Conservation (phyloP, 352 stramenopile species). For the Thalassiosira hispida region DNA sequence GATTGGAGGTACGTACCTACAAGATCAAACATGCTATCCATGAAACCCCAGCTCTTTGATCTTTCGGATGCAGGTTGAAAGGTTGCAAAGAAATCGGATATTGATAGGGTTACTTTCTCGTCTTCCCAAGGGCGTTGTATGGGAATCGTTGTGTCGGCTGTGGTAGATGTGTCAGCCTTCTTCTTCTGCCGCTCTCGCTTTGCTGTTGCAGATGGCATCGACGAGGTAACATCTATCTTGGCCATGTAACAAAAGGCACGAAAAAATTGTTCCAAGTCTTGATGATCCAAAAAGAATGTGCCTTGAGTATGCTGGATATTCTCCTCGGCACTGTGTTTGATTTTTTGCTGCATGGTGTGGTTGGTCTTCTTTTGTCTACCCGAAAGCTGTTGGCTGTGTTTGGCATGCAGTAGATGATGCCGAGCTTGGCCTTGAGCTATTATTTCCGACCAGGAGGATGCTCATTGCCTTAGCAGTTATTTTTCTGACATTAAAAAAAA, state of each 20-base stretch:
- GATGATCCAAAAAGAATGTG: slow-evolving; percentile 35
- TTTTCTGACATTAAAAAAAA: too few relatives aligned
- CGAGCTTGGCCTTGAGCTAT: neutral
- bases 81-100: slow-evolving; percentile 38
- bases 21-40: slow-evolving; percentile 51
- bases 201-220: neutral
- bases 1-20: too few relatives aligned
- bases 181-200: slow-evolving; percentile 12
- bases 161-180: neutral
- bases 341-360: slow-evolving; percentile 8
- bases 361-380: slow-evolving; percentile 5
- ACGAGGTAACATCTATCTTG: slow-evolving; percentile 13
- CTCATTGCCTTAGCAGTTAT: too few relatives aligned
- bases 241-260: slow-evolving; percentile 48
- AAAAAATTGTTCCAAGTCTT: slow-evolving; percentile 48
- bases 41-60: slow-evolving; percentile 23
- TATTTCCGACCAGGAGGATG: neutral
- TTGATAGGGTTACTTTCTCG: slow-evolving; percentile 25
- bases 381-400: slow-evolving; percentile 26
- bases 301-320: neutral
- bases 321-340: neutral
- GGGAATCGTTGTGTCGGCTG: neutral
- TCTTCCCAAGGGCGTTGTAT: slow-evolving; percentile 34
- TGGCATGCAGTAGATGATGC: slow-evolving; percentile 9
- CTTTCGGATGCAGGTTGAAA: slow-evolving; percentile 30